These are phyloP conservation scores for Aspergillus taichungensis DNA, from an alignment of 495 filamentous ascomycete species.

Conservation along the genomic window DNA sequence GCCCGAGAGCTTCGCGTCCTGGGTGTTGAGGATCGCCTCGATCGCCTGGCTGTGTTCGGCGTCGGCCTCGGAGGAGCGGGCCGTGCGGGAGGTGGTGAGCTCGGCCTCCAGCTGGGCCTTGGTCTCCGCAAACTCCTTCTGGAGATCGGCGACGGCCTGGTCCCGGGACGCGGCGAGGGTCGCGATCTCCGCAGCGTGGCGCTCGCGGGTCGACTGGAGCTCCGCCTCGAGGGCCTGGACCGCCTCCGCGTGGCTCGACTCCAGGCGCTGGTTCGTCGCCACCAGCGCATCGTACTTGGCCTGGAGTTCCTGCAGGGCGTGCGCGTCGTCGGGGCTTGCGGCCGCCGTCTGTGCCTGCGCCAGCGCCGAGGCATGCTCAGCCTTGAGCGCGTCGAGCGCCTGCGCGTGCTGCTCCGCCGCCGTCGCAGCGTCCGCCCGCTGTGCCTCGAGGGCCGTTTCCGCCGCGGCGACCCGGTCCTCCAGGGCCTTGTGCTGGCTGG, in stretches of 20 bases:
- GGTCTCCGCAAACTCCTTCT: slow-evolving; percentile 26
- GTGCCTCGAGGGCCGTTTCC: slow-evolving; percentile 25
- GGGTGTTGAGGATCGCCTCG: slow-evolving; percentile 37
- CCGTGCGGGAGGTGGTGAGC: slow-evolving; percentile 20
- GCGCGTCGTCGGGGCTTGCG: slow-evolving; percentile 20
- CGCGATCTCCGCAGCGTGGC: slow-evolving; percentile 23
- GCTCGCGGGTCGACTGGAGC: slow-evolving; percentile 24
- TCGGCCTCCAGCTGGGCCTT: slow-evolving; percentile 27
- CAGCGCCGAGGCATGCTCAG: slow-evolving; percentile 24
- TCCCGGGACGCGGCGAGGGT: slow-evolving; percentile 25
- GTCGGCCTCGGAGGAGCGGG: slow-evolving; percentile 26
- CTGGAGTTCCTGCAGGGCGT: slow-evolving; percentile 29
- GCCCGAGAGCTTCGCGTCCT: slow-evolving; percentile 31
- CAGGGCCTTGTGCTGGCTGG: slow-evolving; percentile 22
- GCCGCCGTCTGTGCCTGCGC: slow-evolving; percentile 20
- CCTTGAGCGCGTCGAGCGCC: slow-evolving; percentile 23
- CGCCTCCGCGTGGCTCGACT: slow-evolving; percentile 25
- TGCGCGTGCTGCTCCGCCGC: slow-evolving; percentile 24
- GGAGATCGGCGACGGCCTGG: slow-evolving; percentile 27
- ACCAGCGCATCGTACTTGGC: slow-evolving; percentile 31
- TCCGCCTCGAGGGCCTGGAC: slow-evolving; percentile 29
- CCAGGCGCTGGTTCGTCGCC: slow-evolving; percentile 24
- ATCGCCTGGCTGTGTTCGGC: slow-evolving; percentile 36
- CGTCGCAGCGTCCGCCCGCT: slow-evolving; percentile 16
- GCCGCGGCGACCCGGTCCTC: slow-evolving; percentile 30